These are phyloP conservation scores for Lophiostoma macrostomum DNA, from an alignment of 495 filamentous ascomycete species.

Conservation along the genomic window DNA sequence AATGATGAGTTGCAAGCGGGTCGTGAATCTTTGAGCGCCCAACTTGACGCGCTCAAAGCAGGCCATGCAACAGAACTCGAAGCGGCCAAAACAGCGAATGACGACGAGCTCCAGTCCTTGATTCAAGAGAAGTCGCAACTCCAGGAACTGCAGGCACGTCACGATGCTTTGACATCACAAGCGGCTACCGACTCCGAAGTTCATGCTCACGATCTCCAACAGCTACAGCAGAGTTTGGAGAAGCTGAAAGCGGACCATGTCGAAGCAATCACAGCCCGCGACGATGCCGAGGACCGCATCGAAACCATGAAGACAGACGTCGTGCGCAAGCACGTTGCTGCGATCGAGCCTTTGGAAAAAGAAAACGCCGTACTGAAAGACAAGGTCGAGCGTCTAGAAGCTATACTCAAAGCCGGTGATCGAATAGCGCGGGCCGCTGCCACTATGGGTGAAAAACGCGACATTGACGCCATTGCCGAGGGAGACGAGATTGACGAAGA, in stretches of 20 bases:
- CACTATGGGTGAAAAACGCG: conserved; percentile 21
- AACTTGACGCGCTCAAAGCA: neutral
- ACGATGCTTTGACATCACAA: conserved; percentile 8
- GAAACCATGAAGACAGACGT: conserved; percentile 29
- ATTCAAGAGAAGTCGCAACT: too few species aligned
- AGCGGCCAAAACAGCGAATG: neutral
- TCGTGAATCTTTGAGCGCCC: neutral
- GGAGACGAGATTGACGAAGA: conserved; percentile 29
- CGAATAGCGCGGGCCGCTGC: conserved; percentile 30
- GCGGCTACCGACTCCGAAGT: conserved; percentile 1
- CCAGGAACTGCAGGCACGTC: conserved; percentile 10
- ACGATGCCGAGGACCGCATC: conserved; percentile 20
- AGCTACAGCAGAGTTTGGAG: conserved; percentile 14
- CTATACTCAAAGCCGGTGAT: conserved; percentile 30
- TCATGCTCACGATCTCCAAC: conserved; percentile 12
- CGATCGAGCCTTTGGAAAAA: conserved; percentile 24
- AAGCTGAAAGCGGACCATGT: conserved; percentile 12
- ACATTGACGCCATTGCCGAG: conserved; percentile 20
- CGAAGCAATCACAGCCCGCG: neutral
- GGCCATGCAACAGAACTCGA: neutral
- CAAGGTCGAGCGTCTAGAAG: conserved; percentile 25
- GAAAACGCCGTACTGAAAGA: conserved; percentile 20
- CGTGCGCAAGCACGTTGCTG: conserved; percentile 27
- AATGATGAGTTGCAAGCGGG: neutral
- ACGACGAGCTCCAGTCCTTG: conserved; percentile 1